These are phyloP conservation scores for Papiliotrema flavescens DNA, from an alignment of 1,284 basidiomycete species.

Conservation along the genomic window DNA sequence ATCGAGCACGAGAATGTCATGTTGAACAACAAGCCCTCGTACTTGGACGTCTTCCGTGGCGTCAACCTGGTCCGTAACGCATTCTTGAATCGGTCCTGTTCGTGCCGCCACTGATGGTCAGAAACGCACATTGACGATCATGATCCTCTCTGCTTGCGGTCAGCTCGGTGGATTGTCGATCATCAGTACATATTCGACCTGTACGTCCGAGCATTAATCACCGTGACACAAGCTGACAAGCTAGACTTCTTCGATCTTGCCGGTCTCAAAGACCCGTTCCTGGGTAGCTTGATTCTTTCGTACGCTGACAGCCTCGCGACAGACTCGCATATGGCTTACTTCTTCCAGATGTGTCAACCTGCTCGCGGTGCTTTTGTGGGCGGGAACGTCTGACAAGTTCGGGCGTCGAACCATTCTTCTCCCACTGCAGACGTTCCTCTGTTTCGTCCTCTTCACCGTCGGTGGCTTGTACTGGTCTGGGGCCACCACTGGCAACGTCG, in stretches of 20 bases:
- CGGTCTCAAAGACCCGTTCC: constrained; percentile 26
- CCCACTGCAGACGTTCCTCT: constrained; percentile 6
- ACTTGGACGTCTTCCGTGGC: constrained; percentile 16
- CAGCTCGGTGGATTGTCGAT: constrained; percentile 17
- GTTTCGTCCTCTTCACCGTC: constrained; percentile 14
- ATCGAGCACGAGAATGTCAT: constrained; percentile 20
- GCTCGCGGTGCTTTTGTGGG: constrained; percentile 12
- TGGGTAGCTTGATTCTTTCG: constrained; percentile 16
- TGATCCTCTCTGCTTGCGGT: constrained; percentile 12
- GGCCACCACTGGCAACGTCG: constrained; percentile 13
- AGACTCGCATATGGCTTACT: too few relatives aligned
- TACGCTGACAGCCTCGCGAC: background rate
- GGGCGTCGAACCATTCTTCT: constrained; percentile 14
- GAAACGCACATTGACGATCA: constrained; percentile 16
- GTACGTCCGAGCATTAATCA: constrained; percentile 5
- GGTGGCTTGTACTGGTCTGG: constrained; percentile 16
- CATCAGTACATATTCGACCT: constrained; percentile 21
- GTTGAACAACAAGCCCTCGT: background rate
- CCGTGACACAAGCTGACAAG: background rate
- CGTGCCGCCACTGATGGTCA: background rate
- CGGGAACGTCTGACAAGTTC: constrained; percentile 11
- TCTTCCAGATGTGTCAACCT: constrained; percentile 15
- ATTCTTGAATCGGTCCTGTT: too few relatives aligned
- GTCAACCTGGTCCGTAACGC: constrained; percentile 17
- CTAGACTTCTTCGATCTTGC: constrained; percentile 24